phyloP scores from a whole-genome alignment of 2,329 filamentous ascomycete genomes.

The Fusarium subtropicale region DNA sequence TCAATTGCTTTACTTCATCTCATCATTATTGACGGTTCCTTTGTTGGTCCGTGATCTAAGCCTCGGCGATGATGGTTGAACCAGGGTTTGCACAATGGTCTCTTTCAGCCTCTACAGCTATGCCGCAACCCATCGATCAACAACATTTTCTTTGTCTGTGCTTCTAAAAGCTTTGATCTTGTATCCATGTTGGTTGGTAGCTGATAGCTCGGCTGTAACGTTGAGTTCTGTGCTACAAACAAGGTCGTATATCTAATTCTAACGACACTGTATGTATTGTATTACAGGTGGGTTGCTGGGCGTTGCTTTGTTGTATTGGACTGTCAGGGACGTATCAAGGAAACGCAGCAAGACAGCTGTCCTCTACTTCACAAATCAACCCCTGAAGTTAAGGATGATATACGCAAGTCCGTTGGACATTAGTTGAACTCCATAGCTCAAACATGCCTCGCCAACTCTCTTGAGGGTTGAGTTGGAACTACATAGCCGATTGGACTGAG shows the following conservation, averaged over 20 bases:
- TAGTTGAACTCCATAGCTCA: slow-evolving; percentile 1
- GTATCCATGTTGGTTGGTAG: neutral
- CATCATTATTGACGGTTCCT: neutral
- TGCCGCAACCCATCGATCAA: neutral
- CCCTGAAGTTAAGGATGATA: slow-evolving; percentile 1
- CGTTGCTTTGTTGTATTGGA: neutral
- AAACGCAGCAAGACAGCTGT: neutral
- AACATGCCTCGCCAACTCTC: slow-evolving; percentile 1
- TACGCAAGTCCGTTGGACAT: neutral
- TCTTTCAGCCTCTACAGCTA: neutral
- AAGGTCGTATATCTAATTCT: neutral
- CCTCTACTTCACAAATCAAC: neutral
- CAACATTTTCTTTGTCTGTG: neutral
- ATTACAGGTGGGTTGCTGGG: neutral
- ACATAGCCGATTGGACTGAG: slow-evolving; percentile 3
- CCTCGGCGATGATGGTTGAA: neutral
- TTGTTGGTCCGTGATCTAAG: slow-evolving; percentile 6
- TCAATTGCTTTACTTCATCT: slow-evolving; percentile 9
- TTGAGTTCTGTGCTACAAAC: slow-evolving; percentile 15
- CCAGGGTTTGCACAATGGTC: slow-evolving; percentile 10
- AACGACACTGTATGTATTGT: slow-evolving; percentile 15
- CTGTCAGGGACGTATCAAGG: neutral
- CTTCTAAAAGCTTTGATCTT: slow-evolving; percentile 3
- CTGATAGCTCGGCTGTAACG: slow-evolving; percentile 20
- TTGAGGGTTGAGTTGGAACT: neutral